A percentile compares a stretch with the other conserved stretches of the same genome.
Conservation (phyloP, 2,329 filamentous ascomycete genomes). For the Xylaria sp. region DNA sequence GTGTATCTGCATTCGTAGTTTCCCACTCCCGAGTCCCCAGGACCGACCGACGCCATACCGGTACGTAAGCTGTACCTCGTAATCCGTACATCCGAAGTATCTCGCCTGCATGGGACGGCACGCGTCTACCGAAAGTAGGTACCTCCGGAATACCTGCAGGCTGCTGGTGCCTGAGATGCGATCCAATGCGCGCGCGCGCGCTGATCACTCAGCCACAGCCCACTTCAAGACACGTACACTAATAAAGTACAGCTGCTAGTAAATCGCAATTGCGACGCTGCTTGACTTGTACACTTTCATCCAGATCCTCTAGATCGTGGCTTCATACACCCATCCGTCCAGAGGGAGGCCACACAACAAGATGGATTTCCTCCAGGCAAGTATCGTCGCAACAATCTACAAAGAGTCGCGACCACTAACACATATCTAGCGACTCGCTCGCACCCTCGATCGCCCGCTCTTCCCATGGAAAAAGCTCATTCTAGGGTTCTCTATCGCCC, state of each 20-base stretch:
- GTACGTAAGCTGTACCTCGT: background rate
- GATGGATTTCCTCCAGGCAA: constrained; percentile 36
- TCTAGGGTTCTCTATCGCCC: constrained; percentile 85
- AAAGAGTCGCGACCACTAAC: constrained; percentile 3
- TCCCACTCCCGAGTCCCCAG: no score
- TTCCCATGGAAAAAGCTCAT: constrained; percentile 98
- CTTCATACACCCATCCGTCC: constrained; percentile 17
- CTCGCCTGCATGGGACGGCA: background rate
- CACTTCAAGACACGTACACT: constrained; percentile 6
- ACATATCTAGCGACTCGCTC: constrained; percentile 61
- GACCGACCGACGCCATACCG: no score
- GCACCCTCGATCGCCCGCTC: constrained; percentile 80
- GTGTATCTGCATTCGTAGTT: no score
- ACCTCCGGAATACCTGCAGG: no score
- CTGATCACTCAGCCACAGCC: constrained; percentile 9
- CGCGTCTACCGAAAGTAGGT: background rate
- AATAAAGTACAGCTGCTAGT: constrained; percentile 6
- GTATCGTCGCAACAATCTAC: constrained; percentile 2
- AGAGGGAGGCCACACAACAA: constrained; percentile 15
- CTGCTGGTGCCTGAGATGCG: background rate
- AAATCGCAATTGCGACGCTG: no score
- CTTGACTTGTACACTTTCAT: background rate
- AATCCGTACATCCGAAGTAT: background rate
- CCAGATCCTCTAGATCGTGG: constrained; percentile 11
- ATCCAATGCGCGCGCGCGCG: background rate